phyloP scores from a whole-genome alignment of 2,329 filamentous ascomycete genomes.

The Paracoccidioides brasiliensis region DNA sequence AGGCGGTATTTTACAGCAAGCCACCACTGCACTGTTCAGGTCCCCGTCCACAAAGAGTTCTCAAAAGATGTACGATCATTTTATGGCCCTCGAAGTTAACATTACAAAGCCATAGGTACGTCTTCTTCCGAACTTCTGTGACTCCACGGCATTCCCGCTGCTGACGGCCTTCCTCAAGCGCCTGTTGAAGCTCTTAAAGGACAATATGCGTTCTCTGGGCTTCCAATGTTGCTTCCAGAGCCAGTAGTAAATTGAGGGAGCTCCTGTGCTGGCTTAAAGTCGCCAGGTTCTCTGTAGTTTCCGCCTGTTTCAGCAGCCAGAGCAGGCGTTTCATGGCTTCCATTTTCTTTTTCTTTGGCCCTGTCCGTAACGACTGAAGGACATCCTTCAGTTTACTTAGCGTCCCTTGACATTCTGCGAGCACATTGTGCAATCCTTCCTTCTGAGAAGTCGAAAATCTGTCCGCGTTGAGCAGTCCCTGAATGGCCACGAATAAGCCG shows the following conservation, averaged over 20 bases:
- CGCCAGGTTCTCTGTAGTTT: not conserved
- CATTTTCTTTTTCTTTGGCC: not conserved
- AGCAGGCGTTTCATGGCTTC: not conserved
- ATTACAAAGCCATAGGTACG: constrained; percentile 1
- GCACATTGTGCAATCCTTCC: not conserved
- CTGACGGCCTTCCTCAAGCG: not conserved
- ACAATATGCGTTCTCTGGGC: constrained; percentile 1
- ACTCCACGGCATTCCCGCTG: not conserved
- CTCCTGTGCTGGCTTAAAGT: not conserved
- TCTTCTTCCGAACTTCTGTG: not conserved
- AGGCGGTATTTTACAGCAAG: not conserved
- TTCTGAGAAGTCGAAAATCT: not conserved
- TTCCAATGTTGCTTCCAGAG: not conserved
- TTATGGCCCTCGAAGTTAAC: not conserved
- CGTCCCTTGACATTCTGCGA: not conserved
- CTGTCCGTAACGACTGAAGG: not conserved
- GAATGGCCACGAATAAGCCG: constrained; percentile 4
- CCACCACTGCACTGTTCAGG: not conserved
- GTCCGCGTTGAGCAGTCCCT: constrained; percentile 2
- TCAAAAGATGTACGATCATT: constrained; percentile 2
- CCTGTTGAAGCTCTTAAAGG: not conserved
- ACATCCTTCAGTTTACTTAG: not conserved
- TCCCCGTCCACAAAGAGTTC: not conserved
- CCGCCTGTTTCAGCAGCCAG: constrained; percentile 1
- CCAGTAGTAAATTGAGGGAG: not conserved